These are phyloP conservation scores for Backusella circina DNA, from an alignment of 192 early-diverging fungal genomes.

Conservation along the genomic window DNA sequence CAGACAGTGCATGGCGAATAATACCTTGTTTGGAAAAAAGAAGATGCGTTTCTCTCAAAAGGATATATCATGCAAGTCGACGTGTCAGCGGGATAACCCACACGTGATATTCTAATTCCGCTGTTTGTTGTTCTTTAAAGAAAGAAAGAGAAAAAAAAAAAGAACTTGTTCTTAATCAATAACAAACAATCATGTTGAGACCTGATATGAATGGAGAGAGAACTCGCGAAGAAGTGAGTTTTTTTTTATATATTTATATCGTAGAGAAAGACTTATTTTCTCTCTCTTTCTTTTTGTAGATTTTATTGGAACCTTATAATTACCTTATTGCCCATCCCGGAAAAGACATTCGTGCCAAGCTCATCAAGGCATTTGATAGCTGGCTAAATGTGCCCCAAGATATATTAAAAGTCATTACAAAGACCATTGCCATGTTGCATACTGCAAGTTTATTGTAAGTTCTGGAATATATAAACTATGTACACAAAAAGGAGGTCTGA, in stretches of 20 bases:
- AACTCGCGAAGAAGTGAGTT: background rate
- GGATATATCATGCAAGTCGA: background rate
- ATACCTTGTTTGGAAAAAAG: background rate
- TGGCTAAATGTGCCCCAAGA: conserved; percentile 79
- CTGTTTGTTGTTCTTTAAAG: background rate
- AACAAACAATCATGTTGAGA: background rate
- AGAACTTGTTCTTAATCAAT: background rate
- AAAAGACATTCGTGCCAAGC: conserved; percentile 88
- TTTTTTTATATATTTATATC: too few species aligned
- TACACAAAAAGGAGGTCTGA: too few species aligned
- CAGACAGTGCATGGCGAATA: background rate
- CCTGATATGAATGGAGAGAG: background rate
- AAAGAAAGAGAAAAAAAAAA: background rate
- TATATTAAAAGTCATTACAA: conserved; percentile 69
- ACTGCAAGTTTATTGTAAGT: conserved; percentile 88
- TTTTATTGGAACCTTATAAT: conserved; percentile 89
- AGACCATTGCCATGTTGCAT: conserved; percentile 92
- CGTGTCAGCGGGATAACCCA: background rate
- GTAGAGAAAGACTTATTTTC: background rate
- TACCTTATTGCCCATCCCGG: conserved; percentile 87
- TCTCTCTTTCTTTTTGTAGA: conserved; percentile 37
- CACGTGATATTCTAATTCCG: background rate
- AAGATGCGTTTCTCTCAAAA: background rate
- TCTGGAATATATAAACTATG: too few species aligned
- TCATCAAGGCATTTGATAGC: conserved; percentile 88